Evolutionary conservation across 2,329 filamentous ascomycete species (phyloP).

Genomic region (Alternaria viburni): DNA sequence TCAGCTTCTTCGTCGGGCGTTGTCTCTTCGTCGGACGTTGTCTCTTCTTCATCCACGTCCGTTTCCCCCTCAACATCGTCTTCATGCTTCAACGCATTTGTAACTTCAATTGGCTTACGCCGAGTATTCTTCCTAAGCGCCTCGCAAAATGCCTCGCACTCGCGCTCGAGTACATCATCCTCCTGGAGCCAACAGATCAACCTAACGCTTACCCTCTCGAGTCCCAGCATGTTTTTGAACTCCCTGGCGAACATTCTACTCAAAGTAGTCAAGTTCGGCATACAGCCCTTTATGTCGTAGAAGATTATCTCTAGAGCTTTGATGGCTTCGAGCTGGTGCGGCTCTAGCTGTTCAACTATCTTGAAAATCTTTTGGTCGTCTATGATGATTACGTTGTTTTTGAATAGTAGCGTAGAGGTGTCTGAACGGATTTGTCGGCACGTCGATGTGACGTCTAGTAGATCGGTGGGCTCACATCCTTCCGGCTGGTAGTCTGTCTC

Average conservation of each 20-base stretch:
- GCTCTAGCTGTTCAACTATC: neutral
- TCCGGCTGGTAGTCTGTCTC: neutral
- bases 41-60: neutral
- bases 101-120: neutral
- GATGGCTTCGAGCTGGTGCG: neutral
- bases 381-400: neutral
- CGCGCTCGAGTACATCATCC: neutral
- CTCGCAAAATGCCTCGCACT: neutral
- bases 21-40: neutral
- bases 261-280: neutral
- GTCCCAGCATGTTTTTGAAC: neutral
- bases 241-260: neutral
- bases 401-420: neutral
- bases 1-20: neutral
- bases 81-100: neutral
- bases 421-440: neutral
- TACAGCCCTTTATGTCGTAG: neutral
- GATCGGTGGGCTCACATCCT: neutral
- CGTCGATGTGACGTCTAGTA: neutral
- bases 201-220: neutral
- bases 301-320: neutral
- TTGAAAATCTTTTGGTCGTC: neutral
- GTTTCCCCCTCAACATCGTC: neutral
- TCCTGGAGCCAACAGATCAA: neutral
- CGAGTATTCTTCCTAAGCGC: neutral